Base-by-base conservation (phyloP, 2,329 filamentous ascomycete species). In the Ceratocystis variospora region DNA sequence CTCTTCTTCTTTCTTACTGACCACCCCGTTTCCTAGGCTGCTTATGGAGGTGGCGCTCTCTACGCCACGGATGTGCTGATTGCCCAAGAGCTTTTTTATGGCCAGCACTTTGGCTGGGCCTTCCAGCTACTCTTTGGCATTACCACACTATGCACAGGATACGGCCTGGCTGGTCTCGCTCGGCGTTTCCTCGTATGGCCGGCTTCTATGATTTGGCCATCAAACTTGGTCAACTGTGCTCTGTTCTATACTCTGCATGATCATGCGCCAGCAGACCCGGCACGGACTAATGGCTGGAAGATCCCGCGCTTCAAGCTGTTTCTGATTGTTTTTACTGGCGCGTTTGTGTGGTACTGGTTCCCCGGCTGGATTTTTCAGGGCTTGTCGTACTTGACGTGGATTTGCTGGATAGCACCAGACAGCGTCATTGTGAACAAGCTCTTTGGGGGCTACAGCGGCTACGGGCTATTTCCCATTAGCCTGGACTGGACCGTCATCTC, bases 241-340 rank as follows among this genome's bases (percentile, higher is more conserved):
- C 78, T 88, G 44, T 85, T 87, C 72, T 81, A 84, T 71, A 81
- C 84, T 1, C 77, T 89, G 50, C 85, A 89, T 72, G 84, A 88
- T 70, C 80, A 81, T 70, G 77, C 77, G 12, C 73, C 76, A 31
- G 78, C 81, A 0, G 79, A 85, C 68, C 81, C 84, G 1, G 70
- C 74, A 1, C 75, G 76, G 68, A 76, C 77, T 33, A 80, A 80
- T 63, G 83, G 83, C 44, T 87, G 85, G 84, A 78, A 71, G 31
- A 80, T 87, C 46, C 78, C 79, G 19, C 79, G 83, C 59, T 84
- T 83, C 70, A 77, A 76, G 66, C 82, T 81, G 72, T 87, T 86
- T 73, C 72, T 83, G 48, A 77, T 79, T 66, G 77, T 82, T 31
- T 77, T 81, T 68, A 69, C 74, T 10, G 76, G 73, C 5, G 79